A percentile compares a stretch with the other conserved stretches of the same genome.
These are phyloP conservation scores for apple (Malus domestica) DNA, from an alignment of 306 rosid species.

Conservation along the genomic window ASM211411v1 NC_041799.1:18162001-18162500, in stretches of 20 bases:
- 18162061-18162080: slow-evolving; percentile 55
- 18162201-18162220: no score
- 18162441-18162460: background rate
- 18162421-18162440: background rate
- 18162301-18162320: no score
- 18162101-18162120: background rate
- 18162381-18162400: no score
- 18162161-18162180: no score
- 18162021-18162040: slow-evolving; percentile 40
- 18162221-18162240: no score
- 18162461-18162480: background rate
- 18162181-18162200: no score
- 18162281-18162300: no score
- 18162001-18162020: background rate
- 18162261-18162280: no score
- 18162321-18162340: no score
- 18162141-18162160: background rate
- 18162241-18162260: no score
- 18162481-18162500: background rate
- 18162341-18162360: no score
- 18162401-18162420: background rate
- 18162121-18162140: fast-evolving
- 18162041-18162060: slow-evolving; percentile 59
- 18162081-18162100: slow-evolving; percentile 74
- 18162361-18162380: background rate